Percentiles rank a stretch among this genome's conserved stretches.
These are phyloP conservation scores for Aspergillus sp. DNA, from an alignment of 2,329 filamentous ascomycete species.

Conservation along the genomic window DNA sequence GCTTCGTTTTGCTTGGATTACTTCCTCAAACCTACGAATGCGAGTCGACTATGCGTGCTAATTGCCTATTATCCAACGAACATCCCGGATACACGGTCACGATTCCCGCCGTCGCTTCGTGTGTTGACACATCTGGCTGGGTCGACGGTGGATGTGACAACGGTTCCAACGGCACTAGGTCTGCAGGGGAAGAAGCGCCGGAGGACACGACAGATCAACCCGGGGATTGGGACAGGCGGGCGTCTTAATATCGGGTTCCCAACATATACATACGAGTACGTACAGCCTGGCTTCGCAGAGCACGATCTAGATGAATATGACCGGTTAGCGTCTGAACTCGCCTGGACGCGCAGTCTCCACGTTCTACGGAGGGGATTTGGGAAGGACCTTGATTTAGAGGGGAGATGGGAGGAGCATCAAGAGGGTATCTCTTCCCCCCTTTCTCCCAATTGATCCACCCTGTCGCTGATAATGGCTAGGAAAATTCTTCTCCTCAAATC, in stretches of 20 bases:
- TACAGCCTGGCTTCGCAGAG: slow-evolving; percentile 63
- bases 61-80: slow-evolving; percentile 58
- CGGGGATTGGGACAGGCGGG: slow-evolving; percentile 47
- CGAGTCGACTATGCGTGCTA: slow-evolving; percentile 48
- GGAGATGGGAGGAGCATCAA: slow-evolving; percentile 30
- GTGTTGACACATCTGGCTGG: slow-evolving; percentile 55
- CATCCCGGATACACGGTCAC: slow-evolving; percentile 45
- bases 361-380: slow-evolving; percentile 55
- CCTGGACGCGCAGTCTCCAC: slow-evolving; percentile 60
- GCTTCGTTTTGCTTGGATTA: slow-evolving; percentile 54
- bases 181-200: slow-evolving; percentile 47
- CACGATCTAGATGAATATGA: slow-evolving; percentile 63
- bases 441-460: background rate
- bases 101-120: slow-evolving; percentile 32
- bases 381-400: slow-evolving; percentile 30
- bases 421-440: slow-evolving; percentile 22
- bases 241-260: slow-evolving; percentile 27
- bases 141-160: slow-evolving; percentile 42
- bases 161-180: slow-evolving; percentile 46
- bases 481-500: slow-evolving; percentile 28
- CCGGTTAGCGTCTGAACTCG: slow-evolving; percentile 55
- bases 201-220: slow-evolving; percentile 43
- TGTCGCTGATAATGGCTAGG: slow-evolving; percentile 7
- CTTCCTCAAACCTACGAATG: slow-evolving; percentile 50
- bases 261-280: slow-evolving; percentile 50